A percentile compares a stretch with the other conserved stretches of the same genome.
These are phyloP conservation scores for Prosopis cineraria DNA, from an alignment of 306 rosid species.

Conservation along the genomic window DNA sequence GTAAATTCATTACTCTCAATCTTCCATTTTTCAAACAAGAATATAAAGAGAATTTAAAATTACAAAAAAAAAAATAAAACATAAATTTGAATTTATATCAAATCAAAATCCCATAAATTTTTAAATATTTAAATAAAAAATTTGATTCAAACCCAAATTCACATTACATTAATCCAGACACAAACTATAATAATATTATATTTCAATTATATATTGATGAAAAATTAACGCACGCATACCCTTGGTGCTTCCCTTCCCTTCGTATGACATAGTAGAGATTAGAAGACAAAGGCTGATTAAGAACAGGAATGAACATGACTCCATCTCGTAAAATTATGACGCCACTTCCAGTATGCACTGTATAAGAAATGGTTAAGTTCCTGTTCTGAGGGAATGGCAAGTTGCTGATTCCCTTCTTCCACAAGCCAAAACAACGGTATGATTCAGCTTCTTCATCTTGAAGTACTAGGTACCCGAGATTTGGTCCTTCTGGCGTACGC, in stretches of 20 bases:
- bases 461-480: neutral
- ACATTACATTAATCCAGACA: too few relatives aligned
- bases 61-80: too few relatives aligned
- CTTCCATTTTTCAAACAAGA: too few relatives aligned
- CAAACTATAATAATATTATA: too few relatives aligned
- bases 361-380: neutral
- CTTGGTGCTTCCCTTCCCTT: constrained; percentile 43
- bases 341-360: neutral
- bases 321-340: neutral
- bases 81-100: too few relatives aligned
- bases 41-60: too few relatives aligned
- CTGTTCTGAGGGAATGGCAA: constrained; percentile 11
- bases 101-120: too few relatives aligned
- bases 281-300: constrained; percentile 57
- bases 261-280: constrained; percentile 54
- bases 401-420: neutral
- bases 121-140: too few relatives aligned
- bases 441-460: neutral
- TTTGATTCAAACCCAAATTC: too few relatives aligned
- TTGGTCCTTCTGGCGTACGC: neutral
- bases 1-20: too few relatives aligned
- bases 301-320: constrained; percentile 64
- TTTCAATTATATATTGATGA: neutral
- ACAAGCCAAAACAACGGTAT: neutral
- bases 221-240: constrained; percentile 26